Percentiles rank a stretch among this genome's conserved stretches.
Conservation (phyloP, 225 moss, liverwort and hornwort species). For the Physcomitrium patens region DNA sequence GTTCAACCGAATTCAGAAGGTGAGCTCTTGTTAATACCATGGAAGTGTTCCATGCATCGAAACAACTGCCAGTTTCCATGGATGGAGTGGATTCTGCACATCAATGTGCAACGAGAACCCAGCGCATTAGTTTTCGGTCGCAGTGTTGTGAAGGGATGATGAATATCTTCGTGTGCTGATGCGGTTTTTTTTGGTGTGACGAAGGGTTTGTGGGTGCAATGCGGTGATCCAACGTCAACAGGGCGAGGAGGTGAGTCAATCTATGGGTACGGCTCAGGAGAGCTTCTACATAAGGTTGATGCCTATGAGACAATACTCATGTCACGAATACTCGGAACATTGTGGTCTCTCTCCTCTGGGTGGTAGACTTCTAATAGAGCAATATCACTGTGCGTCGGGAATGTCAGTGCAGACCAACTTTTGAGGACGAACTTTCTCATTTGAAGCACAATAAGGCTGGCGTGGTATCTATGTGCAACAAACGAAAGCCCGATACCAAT, state of each 20-base stretch:
- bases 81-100: too few relatives aligned
- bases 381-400: background rate
- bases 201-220: constrained; percentile 87
- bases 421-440: constrained; percentile 72
- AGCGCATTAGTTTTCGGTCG: background rate
- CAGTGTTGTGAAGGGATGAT: background rate
- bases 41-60: too few relatives aligned
- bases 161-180: background rate
- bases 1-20: constrained; percentile 91
- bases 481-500: constrained; percentile 65
- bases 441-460: constrained; percentile 75
- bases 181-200: constrained; percentile 14
- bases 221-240: constrained; percentile 78
- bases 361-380: background rate
- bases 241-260: constrained; percentile 90
- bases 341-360: background rate
- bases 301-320: background rate
- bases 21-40: background rate
- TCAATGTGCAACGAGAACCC: background rate
- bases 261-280: constrained; percentile 51
- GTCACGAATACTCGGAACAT: background rate
- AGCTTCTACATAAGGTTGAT: background rate
- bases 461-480: constrained; percentile 89
- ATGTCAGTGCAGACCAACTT: constrained; percentile 52
- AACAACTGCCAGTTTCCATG: background rate